These are phyloP conservation scores for Saccharum spontaneum DNA, from an alignment of 176 grass and related monocot genomes.

Conservation along the genomic window DNA sequence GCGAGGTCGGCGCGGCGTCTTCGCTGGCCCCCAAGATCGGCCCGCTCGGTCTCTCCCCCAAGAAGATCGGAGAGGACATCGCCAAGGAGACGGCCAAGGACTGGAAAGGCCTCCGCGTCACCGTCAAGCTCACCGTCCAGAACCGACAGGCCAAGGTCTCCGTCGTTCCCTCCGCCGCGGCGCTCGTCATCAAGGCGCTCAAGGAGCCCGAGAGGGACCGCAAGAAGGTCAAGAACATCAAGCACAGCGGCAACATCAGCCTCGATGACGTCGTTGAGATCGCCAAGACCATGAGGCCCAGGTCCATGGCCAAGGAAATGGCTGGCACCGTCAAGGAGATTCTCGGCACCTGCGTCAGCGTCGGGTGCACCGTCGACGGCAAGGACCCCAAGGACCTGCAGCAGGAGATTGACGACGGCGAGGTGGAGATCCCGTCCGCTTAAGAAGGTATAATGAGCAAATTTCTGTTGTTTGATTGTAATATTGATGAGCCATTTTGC, in stretches of 20 bases:
- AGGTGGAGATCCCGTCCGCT: constrained; percentile 50
- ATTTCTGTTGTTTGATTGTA: neutral
- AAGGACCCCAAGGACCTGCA: constrained; percentile 79
- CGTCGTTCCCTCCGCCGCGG: constrained; percentile 75
- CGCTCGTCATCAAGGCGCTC: constrained; percentile 79
- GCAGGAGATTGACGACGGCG: constrained; percentile 63
- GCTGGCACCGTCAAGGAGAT: constrained; percentile 68
- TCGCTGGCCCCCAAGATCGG: constrained; percentile 81
- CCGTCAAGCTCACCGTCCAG: constrained; percentile 85
- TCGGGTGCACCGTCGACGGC: constrained; percentile 67
- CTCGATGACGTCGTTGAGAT: constrained; percentile 78
- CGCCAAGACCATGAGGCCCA: constrained; percentile 47
- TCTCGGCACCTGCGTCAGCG: constrained; percentile 65
- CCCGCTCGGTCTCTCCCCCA: constrained; percentile 72
- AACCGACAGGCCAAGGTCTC: constrained; percentile 79
- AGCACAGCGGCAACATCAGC: constrained; percentile 74
- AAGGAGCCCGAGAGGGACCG: constrained; percentile 80
- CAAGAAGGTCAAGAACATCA: constrained; percentile 85
- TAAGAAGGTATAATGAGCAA: constrained; percentile 36
- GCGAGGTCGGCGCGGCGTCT: constrained; percentile 68
- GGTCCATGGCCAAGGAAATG: constrained; percentile 72
- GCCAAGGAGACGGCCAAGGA: constrained; percentile 90
- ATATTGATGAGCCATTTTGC: neutral
- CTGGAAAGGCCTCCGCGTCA: constrained; percentile 84
- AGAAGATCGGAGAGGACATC: constrained; percentile 85